Evolutionary conservation across 1,284 basidiomycete species (phyloP).

Genomic region (Cutaneotrichosporon cavernicola): DNA sequence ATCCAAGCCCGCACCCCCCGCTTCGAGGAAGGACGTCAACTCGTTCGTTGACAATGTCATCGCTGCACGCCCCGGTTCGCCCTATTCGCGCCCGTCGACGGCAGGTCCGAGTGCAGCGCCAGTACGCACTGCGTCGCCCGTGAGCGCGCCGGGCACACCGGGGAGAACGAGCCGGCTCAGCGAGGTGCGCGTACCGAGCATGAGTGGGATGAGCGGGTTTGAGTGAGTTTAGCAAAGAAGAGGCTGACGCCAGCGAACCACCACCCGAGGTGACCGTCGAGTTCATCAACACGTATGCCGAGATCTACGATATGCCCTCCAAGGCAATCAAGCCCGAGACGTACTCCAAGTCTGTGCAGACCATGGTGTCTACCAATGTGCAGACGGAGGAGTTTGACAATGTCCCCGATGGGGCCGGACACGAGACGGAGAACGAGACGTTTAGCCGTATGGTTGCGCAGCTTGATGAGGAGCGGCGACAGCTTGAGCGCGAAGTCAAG

Average conservation of each 20-base stretch:
- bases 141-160: conserved; percentile 72
- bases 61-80: conserved; percentile 32
- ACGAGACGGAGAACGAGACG: conserved; percentile 68
- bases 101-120: neutral
- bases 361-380: conserved; percentile 50
- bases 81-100: conserved; percentile 9
- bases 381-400: conserved; percentile 29
- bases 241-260: conserved; percentile 6
- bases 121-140: conserved; percentile 18
- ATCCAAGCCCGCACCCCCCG: conserved; percentile 25
- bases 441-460: conserved; percentile 63
- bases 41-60: conserved; percentile 65
- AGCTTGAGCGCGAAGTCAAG: conserved; percentile 71
- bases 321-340: conserved; percentile 60
- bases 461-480: conserved; percentile 62
- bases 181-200: conserved; percentile 45
- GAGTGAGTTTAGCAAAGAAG: conserved; percentile 2
- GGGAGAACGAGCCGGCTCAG: conserved; percentile 45
- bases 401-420: conserved; percentile 54
- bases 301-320: conserved; percentile 83
- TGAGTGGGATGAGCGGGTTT: neutral
- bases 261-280: conserved; percentile 55
- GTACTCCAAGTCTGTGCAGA: conserved; percentile 94
- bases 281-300: conserved; percentile 78
- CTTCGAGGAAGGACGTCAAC: conserved; percentile 61